phyloP scores from a whole-genome alignment of 2,329 filamentous ascomycete genomes.

The Colletotrichum sp. region DNA sequence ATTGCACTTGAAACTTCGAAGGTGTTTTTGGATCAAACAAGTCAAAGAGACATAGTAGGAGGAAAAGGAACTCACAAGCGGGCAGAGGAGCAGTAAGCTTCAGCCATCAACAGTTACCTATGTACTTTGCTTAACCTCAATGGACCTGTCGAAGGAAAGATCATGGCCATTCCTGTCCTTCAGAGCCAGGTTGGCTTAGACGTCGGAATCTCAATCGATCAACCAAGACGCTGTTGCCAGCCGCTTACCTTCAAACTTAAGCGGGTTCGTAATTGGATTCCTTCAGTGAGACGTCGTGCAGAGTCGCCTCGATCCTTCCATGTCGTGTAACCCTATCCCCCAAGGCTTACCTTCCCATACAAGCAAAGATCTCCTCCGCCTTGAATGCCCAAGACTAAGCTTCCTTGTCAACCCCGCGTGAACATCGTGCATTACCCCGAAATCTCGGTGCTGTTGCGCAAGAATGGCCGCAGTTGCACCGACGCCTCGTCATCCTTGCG shows the following conservation, averaged over 20 bases:
- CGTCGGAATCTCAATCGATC: no score
- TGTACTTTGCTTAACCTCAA: no score
- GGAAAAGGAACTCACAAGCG: no score
- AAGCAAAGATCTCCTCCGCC: not conserved
- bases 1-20: no score
- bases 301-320: not conserved
- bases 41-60: no score
- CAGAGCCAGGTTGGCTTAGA: no score
- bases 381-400: rapidly evolving
- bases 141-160: no score
- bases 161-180: no score
- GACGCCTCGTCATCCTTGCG: not conserved
- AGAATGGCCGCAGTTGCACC: not conserved
- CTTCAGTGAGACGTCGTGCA: not conserved
- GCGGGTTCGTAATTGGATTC: not conserved
- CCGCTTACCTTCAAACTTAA: no score
- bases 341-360: not conserved
- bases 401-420: not conserved
- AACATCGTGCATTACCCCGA: not conserved
- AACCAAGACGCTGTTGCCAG: not conserved
- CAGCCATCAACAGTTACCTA: no score
- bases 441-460: not conserved
- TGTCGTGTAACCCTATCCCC: not conserved
- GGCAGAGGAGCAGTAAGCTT: no score
- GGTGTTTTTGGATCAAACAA: no score